phyloP scores from a whole-genome alignment of 1,139 yeast genomes.

The Magnusiomyces ingens region DNA sequence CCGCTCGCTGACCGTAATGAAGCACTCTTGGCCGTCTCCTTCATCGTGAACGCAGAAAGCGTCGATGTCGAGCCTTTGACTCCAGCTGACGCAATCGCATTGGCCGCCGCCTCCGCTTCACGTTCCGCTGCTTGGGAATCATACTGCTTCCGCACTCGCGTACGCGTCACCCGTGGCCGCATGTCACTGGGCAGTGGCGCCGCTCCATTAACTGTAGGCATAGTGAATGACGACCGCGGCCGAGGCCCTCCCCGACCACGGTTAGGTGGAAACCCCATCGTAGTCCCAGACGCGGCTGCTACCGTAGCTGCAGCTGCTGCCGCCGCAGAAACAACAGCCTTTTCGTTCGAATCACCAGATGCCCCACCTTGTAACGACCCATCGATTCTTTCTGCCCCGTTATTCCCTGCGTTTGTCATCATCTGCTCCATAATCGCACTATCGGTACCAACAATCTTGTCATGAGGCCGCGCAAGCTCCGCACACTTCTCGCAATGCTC shows the following conservation, averaged over 20 bases:
- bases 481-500: conserved; percentile 67
- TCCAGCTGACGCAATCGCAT: conserved; percentile 14
- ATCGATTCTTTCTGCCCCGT: no score
- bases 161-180: conserved; percentile 12
- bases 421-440: no score
- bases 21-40: conserved; percentile 15
- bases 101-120: conserved; percentile 15
- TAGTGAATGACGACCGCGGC: not conserved
- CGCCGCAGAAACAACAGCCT: not conserved
- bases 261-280: no score
- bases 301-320: not conserved
- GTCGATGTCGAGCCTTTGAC: conserved; percentile 15
- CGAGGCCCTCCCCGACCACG: no score
- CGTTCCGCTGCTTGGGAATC: conserved; percentile 11
- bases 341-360: no score
- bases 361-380: no score
- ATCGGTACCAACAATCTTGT: no score
- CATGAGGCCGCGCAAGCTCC: conserved; percentile 28
- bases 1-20: no score
- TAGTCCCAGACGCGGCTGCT: no score
- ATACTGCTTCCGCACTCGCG: conserved; percentile 11
- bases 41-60: conserved; percentile 14
- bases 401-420: no score
- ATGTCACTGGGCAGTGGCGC: not conserved
- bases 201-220: not conserved